Evolutionary conservation across 495 filamentous ascomycete species (phyloP).

Genomic region (Sporormia fimetaria): DNA sequence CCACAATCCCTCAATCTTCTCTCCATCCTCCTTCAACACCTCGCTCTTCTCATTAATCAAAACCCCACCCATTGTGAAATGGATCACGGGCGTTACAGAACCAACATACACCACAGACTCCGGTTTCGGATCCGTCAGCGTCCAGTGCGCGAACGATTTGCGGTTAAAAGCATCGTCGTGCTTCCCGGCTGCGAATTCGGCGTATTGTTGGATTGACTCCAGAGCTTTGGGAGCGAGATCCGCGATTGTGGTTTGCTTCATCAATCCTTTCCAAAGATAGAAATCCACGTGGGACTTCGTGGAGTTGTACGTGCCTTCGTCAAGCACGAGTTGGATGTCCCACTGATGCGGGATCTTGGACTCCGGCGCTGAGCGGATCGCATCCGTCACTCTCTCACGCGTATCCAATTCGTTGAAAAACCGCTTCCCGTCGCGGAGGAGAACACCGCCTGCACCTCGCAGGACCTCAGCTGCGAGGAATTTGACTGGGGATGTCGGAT

Average conservation of each 20-base stretch:
- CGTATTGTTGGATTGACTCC: conserved; percentile 39
- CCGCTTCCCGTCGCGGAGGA: conserved; percentile 37
- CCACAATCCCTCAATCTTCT: conserved; percentile 39
- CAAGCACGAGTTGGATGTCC: conserved; percentile 44
- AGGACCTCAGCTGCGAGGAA: conserved; percentile 52
- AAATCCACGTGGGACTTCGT: conserved; percentile 45
- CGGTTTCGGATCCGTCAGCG: conserved; percentile 34
- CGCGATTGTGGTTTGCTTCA: conserved; percentile 40
- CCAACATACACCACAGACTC: conserved; percentile 45
- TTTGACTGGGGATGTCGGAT: conserved; percentile 35
- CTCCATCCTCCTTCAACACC: conserved; percentile 31
- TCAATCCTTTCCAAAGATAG: conserved; percentile 46
- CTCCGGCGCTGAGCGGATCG: conserved; percentile 35
- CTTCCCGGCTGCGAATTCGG: conserved; percentile 31
- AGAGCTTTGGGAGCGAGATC: conserved; percentile 37
- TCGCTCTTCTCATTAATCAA: conserved; percentile 37
- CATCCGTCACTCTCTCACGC: conserved; percentile 41
- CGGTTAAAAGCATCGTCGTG: conserved; percentile 36
- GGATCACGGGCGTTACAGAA: conserved; percentile 46
- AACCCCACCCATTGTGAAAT: conserved; percentile 51
- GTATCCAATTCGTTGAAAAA: conserved; percentile 50
- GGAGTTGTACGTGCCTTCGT: conserved; percentile 43
- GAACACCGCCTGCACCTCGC: conserved; percentile 46
- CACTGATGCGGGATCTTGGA: conserved; percentile 36
- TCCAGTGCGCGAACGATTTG: conserved; percentile 44